These are phyloP conservation scores for Solanum medicagineum DNA, from an alignment of 257 asterid genomes.

Conservation along the genomic window DNA sequence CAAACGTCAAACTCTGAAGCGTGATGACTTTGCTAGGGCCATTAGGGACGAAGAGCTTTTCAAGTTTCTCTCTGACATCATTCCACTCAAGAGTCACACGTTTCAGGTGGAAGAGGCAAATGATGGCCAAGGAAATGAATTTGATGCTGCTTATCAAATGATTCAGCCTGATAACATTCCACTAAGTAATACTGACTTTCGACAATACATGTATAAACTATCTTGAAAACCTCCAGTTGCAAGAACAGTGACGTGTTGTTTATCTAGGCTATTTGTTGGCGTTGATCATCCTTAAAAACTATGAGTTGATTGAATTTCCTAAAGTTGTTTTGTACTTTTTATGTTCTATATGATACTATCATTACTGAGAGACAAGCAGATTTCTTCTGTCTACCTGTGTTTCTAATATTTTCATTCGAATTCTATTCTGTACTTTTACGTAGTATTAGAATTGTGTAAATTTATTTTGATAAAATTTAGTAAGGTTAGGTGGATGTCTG, in stretches of 20 bases:
- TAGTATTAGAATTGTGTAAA: background rate
- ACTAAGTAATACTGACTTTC: constrained; percentile 1
- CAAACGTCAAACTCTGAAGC: constrained; percentile 10
- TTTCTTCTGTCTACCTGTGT: background rate
- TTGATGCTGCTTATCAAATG: background rate
- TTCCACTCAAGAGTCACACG: constrained; percentile 1
- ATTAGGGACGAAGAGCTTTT: constrained; percentile 5
- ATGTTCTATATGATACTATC: background rate
- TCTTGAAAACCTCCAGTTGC: background rate
- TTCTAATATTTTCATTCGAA: background rate
- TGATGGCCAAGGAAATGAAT: too few relatives aligned
- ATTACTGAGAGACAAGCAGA: background rate
- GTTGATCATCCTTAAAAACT: background rate
- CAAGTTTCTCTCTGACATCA: constrained; percentile 9
- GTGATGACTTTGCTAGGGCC: constrained; percentile 23
- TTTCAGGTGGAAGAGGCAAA: constrained; percentile 1
- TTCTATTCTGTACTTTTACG: background rate
- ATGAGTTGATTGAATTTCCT: background rate
- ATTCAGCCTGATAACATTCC: background rate
- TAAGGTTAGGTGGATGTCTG: too few relatives aligned
- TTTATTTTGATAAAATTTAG: background rate
- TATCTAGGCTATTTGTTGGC: background rate
- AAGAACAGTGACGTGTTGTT: background rate
- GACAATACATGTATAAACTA: background rate
- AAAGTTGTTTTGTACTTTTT: background rate